Percentiles rank a stretch among this genome's conserved stretches.
Evolutionary conservation across 2,329 filamentous ascomycete genomes (phyloP).

Genomic region (Pyrenophora teres): DNA sequence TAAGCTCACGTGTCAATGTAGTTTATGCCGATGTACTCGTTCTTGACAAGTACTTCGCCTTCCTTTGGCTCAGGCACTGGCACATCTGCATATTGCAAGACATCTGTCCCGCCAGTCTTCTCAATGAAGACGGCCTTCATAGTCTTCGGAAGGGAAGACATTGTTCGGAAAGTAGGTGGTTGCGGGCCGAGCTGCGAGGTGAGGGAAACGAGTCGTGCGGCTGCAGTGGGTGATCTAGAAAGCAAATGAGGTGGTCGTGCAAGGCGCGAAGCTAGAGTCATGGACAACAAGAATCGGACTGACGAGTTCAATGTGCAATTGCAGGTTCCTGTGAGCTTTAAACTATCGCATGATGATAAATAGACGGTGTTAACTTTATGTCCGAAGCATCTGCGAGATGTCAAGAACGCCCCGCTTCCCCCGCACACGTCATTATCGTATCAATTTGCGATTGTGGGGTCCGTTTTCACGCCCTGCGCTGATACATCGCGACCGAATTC

Average conservation of each 20-base stretch:
- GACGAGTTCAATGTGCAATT: not conserved
- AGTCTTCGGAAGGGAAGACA: conserved; percentile 63
- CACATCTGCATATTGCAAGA: conserved; percentile 72
- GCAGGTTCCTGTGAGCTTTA: not conserved
- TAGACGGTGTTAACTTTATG: conserved; percentile 3
- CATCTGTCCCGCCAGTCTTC: conserved; percentile 72
- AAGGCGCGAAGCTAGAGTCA: conserved; percentile 22
- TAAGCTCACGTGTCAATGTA: conserved; percentile 75
- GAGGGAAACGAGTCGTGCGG: conserved; percentile 24
- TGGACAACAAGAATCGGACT: conserved; percentile 4
- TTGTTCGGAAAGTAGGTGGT: conserved; percentile 30
- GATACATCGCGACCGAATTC: too few relatives aligned
- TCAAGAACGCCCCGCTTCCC: conserved; percentile 4
- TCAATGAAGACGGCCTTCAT: conserved; percentile 77
- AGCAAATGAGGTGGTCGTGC: conserved; percentile 13
- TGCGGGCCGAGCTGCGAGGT: conserved; percentile 23
- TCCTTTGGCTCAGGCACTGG: conserved; percentile 70
- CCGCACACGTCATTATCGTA: conserved; percentile 13
- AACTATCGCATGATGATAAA: conserved; percentile 10
- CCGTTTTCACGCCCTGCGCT: not conserved
- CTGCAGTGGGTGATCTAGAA: conserved; percentile 16
- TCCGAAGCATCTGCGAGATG: conserved; percentile 2
- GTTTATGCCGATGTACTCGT: conserved; percentile 80
- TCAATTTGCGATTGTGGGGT: not conserved
- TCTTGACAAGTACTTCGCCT: conserved; percentile 79